These are phyloP conservation scores for Daedaleopsis nitida DNA, from an alignment of 768 basidiomycete genomes.

Conservation along the genomic window DNA sequence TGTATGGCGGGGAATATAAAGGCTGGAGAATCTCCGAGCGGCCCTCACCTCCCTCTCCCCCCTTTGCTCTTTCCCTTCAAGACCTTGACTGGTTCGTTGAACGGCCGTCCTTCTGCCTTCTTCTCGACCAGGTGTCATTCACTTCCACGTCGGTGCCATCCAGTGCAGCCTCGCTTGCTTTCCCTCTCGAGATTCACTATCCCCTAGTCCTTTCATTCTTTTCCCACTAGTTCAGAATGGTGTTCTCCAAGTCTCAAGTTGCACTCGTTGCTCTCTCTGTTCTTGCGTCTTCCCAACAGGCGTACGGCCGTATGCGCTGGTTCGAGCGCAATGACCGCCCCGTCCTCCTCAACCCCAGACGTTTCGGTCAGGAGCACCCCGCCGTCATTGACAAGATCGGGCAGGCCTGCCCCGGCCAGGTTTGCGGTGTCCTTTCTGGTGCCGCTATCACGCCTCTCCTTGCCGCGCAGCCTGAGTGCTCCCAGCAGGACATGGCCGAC, in stretches of 20 bases:
- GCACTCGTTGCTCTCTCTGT: conserved; percentile 20
- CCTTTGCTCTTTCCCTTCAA: conserved; percentile 21
- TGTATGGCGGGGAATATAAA: conserved; percentile 1
- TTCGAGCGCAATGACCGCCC: conserved; percentile 48
- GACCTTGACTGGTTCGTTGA: conserved; percentile 44
- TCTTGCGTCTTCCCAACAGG: conserved; percentile 25
- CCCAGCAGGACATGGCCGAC: conserved; percentile 61
- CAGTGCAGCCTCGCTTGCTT: conserved; percentile 29
- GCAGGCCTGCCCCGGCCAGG: conserved; percentile 47
- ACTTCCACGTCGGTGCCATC: conserved; percentile 24
- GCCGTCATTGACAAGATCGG: conserved; percentile 46
- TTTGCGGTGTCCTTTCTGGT: conserved; percentile 53
- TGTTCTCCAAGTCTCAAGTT: conserved; percentile 25
- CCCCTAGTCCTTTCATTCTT: conserved; percentile 8
- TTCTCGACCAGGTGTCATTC: conserved; percentile 50
- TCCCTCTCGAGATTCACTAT: conserved; percentile 14
- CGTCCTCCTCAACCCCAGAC: conserved; percentile 52
- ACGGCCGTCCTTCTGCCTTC: conserved; percentile 40
- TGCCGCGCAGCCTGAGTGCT: conserved; percentile 52
- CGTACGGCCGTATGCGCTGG: conserved; percentile 42
- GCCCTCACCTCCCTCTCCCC: conserved; percentile 10
- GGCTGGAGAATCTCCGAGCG: neutral
- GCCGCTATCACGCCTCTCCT: conserved; percentile 53
- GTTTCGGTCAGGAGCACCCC: conserved; percentile 55
- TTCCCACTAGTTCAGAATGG: conserved; percentile 21